These are phyloP conservation scores for Pugionium cornutum DNA, from an alignment of 345 rosid genomes.

Conservation along the genomic window DNA sequence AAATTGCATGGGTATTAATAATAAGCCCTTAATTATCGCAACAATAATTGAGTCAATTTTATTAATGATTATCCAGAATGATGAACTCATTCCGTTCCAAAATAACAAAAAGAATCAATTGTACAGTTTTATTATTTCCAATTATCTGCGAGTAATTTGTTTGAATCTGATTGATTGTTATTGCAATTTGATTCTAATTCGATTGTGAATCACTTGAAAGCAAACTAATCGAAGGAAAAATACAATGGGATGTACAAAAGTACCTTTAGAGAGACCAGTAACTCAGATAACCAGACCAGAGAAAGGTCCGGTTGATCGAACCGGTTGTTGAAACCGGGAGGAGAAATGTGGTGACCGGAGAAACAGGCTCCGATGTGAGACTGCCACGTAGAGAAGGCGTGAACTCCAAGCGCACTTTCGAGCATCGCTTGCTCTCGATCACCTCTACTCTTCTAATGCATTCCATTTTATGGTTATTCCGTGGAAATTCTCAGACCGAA, in stretches of 20 bases:
- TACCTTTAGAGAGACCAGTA: constrained; percentile 89
- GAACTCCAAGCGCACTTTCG: constrained; percentile 56
- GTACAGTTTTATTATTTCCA: no score
- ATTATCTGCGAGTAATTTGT: no score
- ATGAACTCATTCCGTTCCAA: no score
- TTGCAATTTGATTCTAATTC: no score
- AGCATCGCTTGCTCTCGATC: constrained; percentile 60
- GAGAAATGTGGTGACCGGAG: constrained; percentile 13
- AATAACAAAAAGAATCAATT: no score
- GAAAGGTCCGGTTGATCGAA: constrained; percentile 56
- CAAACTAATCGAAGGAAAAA: no score
- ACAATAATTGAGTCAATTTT: no score
- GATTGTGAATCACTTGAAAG: no score
- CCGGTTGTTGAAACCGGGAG: constrained; percentile 39
- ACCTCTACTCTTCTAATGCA: constrained; percentile 50
- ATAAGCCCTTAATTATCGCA: no score
- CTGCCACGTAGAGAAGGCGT: constrained; percentile 13
- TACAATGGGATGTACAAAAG: background rate
- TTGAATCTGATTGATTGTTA: no score
- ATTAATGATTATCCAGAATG: no score
- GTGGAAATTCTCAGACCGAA: background rate
- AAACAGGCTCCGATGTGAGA: background rate
- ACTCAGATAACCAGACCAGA: constrained; percentile 72
- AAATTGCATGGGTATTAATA: no score
- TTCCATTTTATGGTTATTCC: constrained; percentile 12